Evolutionary conservation across 305 asterid genomes (phyloP).

Genomic region (Solanum hybrid): DNA sequence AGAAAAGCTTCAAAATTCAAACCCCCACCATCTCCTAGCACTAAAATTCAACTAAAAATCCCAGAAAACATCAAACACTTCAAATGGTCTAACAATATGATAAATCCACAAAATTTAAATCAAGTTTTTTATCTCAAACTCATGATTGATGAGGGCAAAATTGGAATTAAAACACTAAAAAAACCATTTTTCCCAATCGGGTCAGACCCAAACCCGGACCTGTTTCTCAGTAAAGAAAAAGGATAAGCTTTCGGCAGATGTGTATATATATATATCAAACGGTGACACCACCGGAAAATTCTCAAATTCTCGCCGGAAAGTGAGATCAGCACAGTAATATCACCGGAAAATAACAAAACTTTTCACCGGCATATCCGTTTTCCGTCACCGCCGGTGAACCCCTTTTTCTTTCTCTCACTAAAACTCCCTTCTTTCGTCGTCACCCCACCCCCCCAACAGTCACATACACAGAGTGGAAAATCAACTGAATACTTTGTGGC

Average conservation of each 20-base stretch:
- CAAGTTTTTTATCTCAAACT: background rate
- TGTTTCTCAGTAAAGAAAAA: conserved; percentile 12
- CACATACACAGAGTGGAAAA: background rate
- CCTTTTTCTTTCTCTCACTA: background rate
- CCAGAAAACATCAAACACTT: background rate
- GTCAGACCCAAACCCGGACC: conserved; percentile 12
- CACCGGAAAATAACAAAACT: conserved; percentile 11
- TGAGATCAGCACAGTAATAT: conserved; percentile 11
- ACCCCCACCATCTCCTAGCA: background rate
- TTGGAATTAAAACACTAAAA: background rate
- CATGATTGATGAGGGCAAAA: conserved; percentile 7
- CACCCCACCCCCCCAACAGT: background rate
- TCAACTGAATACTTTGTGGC: background rate
- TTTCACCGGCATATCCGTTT: background rate
- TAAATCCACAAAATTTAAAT: background rate
- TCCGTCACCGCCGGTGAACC: background rate
- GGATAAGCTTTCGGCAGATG: background rate
- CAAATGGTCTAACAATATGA: background rate
- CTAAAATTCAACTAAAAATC: background rate
- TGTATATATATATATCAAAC: conserved; percentile 2
- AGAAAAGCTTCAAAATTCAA: background rate
- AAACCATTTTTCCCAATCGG: conserved; percentile 7
- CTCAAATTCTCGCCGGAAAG: conserved; percentile 9
- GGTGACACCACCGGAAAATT: conserved; percentile 15
- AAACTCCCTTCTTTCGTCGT: background rate